A percentile compares a stretch with the other conserved stretches of the same genome.
These are phyloP conservation scores for Hirschfeldia incana DNA, from an alignment of 345 rosid species.

Conservation along the genomic window DNA sequence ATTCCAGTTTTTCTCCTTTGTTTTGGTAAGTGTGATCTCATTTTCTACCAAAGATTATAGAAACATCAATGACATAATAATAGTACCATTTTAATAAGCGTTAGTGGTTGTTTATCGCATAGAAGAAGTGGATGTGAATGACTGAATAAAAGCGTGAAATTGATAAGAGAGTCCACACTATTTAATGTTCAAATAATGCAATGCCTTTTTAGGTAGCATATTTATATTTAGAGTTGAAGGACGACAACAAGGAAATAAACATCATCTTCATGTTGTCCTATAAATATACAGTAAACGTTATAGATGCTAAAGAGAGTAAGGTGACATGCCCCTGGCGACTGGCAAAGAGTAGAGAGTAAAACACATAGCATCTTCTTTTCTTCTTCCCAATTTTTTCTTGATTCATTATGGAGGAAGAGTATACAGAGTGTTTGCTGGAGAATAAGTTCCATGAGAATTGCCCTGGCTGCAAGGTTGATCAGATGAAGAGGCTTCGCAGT, in stretches of 20 bases:
- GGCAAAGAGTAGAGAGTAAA: background rate
- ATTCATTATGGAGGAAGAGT: slow-evolving; percentile 40
- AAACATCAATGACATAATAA: slow-evolving; percentile 3
- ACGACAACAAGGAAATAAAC: background rate
- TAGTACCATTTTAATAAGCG: background rate
- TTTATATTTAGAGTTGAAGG: background rate
- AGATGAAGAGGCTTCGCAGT: slow-evolving; percentile 46
- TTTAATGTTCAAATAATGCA: background rate
- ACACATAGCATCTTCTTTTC: background rate
- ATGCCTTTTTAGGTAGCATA: too few relatives aligned
- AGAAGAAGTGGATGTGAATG: background rate
- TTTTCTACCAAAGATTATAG: background rate
- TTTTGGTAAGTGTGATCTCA: background rate
- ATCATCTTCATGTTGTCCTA: background rate
- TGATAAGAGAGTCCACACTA: background rate
- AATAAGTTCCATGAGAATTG: slow-evolving; percentile 66
- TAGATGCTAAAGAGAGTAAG: background rate
- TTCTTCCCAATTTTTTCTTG: background rate
- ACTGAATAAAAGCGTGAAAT: background rate
- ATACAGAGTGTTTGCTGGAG: slow-evolving; percentile 50
- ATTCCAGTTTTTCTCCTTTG: background rate
- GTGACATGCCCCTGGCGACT: background rate
- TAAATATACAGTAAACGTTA: background rate
- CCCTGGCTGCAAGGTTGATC: slow-evolving; percentile 81
- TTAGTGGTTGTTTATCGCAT: background rate